Evolutionary conservation across 306 rosid species (phyloP).

Genomic region (Inga oerstediana): DNA sequence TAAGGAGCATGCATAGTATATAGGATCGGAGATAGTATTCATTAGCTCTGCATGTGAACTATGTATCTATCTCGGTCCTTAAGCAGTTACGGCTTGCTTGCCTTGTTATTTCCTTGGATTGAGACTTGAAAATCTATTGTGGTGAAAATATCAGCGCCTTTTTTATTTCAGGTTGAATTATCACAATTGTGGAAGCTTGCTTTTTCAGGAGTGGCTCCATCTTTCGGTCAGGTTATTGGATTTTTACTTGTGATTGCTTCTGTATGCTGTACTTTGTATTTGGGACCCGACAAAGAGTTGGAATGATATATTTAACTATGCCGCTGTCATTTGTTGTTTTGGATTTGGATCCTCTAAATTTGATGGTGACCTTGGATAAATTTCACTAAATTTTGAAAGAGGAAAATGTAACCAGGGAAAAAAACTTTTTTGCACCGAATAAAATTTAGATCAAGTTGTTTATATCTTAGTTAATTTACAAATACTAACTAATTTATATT

Average conservation of each 20-base stretch:
- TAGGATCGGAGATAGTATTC: neutral
- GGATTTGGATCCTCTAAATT: neutral
- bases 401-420: too few species aligned
- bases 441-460: too few species aligned
- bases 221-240: constrained; percentile 61
- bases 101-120: neutral
- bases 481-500: too few species aligned
- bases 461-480: too few species aligned
- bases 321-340: constrained; percentile 29
- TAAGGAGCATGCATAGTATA: too few species aligned
- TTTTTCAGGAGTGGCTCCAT: constrained; percentile 42
- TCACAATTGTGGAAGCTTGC: constrained; percentile 65
- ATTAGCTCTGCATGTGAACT: neutral
- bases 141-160: constrained; percentile 7
- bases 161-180: constrained; percentile 57
- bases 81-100: constrained; percentile 1
- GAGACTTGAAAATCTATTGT: neutral
- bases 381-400: neutral
- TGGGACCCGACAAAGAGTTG: constrained; percentile 73
- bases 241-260: constrained; percentile 63
- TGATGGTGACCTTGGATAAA: neutral
- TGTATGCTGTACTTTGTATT: constrained; percentile 58
- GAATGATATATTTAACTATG: constrained; percentile 39
- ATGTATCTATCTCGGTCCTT: neutral
- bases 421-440: too few species aligned